phyloP scores from a whole-genome alignment of 2,329 filamentous ascomycete genomes.

The Cadophora sp. region DNA sequence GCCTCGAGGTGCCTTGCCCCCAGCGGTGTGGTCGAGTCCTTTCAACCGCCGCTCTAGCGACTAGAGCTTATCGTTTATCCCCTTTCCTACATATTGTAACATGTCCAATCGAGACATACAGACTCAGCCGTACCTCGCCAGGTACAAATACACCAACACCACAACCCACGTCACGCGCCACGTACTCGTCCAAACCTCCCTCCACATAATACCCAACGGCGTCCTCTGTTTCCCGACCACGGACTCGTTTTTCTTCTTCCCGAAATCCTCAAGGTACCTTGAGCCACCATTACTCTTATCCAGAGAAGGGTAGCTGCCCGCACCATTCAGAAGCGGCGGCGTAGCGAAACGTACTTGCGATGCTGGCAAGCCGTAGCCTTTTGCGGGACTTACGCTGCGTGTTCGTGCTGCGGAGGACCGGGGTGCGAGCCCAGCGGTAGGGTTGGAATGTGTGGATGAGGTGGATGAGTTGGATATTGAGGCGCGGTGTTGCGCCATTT shows the following conservation, averaged over 20 bases:
- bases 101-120: background rate
- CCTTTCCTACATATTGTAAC: background rate
- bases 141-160: conserved; percentile 21
- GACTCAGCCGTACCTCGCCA: conserved; percentile 24
- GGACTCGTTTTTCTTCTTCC: conserved; percentile 16
- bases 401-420: conserved; percentile 39
- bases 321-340: conserved; percentile 28
- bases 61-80: background rate
- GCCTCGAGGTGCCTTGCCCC: too few species aligned
- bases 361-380: conserved; percentile 40
- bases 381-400: conserved; percentile 39
- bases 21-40: background rate
- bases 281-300: conserved; percentile 12
- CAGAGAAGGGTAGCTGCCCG: conserved; percentile 19
- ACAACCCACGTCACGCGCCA: conserved; percentile 70
- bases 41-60: background rate
- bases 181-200: conserved; percentile 67
- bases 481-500: conserved; percentile 9
- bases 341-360: conserved; percentile 35
- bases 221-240: conserved; percentile 26
- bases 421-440: conserved; percentile 36
- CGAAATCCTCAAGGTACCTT: conserved; percentile 20
- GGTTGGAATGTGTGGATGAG: conserved; percentile 38
- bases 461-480: conserved; percentile 40
- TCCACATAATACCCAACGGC: conserved; percentile 55